phyloP scores from a whole-genome alignment of 1,139 yeast genomes.

The Pichia sp. region DNA sequence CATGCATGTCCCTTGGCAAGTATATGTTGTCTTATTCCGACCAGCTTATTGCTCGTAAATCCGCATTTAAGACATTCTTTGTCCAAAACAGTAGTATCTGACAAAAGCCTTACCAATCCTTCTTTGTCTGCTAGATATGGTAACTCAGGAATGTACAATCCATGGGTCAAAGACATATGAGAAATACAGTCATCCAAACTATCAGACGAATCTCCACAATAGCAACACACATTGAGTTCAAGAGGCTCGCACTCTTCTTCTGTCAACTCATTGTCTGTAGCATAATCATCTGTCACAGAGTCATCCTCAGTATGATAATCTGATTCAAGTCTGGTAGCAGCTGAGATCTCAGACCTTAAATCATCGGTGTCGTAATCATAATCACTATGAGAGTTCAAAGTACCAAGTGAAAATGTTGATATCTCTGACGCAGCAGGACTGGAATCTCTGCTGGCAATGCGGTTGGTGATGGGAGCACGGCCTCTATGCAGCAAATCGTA shows the following conservation, averaged over 20 bases:
- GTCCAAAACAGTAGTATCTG: slow-evolving; percentile 43
- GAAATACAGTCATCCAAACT: slow-evolving; percentile 44
- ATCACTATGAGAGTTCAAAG: slow-evolving; percentile 36
- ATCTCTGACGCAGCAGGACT: slow-evolving; percentile 55
- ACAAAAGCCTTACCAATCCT: slow-evolving; percentile 44
- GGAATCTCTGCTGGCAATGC: slow-evolving; percentile 30
- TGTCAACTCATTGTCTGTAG: slow-evolving; percentile 25
- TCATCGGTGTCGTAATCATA: slow-evolving; percentile 29
- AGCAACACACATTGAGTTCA: slow-evolving; percentile 39
- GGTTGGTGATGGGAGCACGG: slow-evolving; percentile 11
- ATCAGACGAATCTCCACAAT: slow-evolving; percentile 38
- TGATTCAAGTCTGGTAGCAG: slow-evolving; percentile 9
- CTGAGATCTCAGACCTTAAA: slow-evolving; percentile 22
- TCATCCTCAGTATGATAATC: slow-evolving; percentile 28
- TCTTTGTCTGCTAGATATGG: slow-evolving; percentile 39
- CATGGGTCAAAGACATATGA: slow-evolving; percentile 48
- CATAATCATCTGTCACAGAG: slow-evolving; percentile 20
- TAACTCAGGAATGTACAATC: slow-evolving; percentile 49
- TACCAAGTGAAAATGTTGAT: slow-evolving; percentile 65
- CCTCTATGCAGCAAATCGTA: slow-evolving; percentile 14
- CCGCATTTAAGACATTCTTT: slow-evolving; percentile 53
- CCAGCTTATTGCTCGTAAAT: slow-evolving; percentile 45
- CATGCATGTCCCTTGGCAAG: slow-evolving; percentile 50
- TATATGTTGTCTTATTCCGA: slow-evolving; percentile 51
- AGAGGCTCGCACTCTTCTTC: slow-evolving; percentile 34